Evolutionary conservation across 129 eudicot genomes (phyloP), one percentile per base, ranked within the genome.

Genomic region (carrot (Daucus carota)): DNA sequence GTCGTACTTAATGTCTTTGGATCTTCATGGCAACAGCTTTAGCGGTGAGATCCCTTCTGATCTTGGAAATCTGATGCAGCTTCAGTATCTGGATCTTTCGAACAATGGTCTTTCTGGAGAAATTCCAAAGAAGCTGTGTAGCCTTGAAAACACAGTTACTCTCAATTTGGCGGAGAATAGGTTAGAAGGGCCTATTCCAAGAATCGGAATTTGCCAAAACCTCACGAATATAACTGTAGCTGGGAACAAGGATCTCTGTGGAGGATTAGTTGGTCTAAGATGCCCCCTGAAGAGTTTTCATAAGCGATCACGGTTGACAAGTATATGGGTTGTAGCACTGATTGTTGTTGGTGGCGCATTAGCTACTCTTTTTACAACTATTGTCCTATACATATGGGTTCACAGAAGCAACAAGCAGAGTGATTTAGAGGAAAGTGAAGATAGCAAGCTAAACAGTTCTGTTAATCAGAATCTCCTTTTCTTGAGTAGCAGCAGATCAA

Each of bases 401-500:
- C 79, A 75, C 5, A 70, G 79, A 73, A 68, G 81, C 70, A 59
- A 76, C 75, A 81, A 52, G 73, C 77, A 68, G 47, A 43, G 79
- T 12, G 92, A 84, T 75, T 60, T 80, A 11, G 90, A 85, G 68
- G 85, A 80, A 46, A 60, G 48, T 6, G 80, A 63, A 13, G 85
- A 77, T 32, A 82, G 82, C 81, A 88, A 79, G 52, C 18, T 81
- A 82, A 82, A 83, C 76, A 87, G 88, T 74, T 81, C 89, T 4
- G 80, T 31, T 54, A 88, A 87, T 73, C 90, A 82, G 29, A 87
- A 89, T 73, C 84, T 85, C 14, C 84, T 87, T 80, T 86, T 89
- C 76, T 82, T 83, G 84, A 87, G 88, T 48, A 89, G 90, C 86
- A 91, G 95, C 87, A 85, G 84, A 74, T 89, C 96, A 4, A 92